Evolutionary conservation across 768 basidiomycete genomes (phyloP), one percentile per base, ranked within the genome.

Genomic region (Mycena sanguinolenta): DNA sequence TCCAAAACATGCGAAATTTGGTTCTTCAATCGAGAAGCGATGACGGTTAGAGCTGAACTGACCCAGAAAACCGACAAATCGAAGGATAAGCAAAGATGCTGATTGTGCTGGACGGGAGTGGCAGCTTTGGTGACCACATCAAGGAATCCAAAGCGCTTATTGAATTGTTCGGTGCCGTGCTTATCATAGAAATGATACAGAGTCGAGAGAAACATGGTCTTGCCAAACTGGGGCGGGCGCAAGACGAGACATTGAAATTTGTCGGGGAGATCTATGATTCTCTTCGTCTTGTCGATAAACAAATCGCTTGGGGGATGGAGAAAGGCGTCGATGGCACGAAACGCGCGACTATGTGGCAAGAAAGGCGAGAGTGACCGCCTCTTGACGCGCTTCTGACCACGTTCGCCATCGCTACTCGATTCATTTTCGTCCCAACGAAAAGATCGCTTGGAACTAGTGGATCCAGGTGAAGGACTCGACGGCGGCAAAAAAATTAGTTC

Each of bases 201-300:
- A 8, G 46, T 58, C 6, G 67, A 69, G 4, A 69, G 55, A 52
- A 69, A 50, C 34, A 46, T 28, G 3, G 55, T 69, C 19, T 69
- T 69, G 5, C 67, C 67, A 32, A 69, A 69, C 19, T 44, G 60
- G 2, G 67, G 67, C 1, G 67, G 67, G n/a, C 67, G 67, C 12
- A 69, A 21, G 9, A 69, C 54, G 4, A 69, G 19, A 44, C 23
- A 39, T 16, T 34, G 61, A 21, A 63, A 63, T 17, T 6, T 38
- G 17, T 36, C 34, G 9, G 67, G 61, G 8, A 69, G 27, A 32
- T 49, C 5, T 10, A 52, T 32, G 36, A 62, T 50, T 19, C 28
- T 50, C 6, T 32, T 34, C 9, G 67, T 63, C 55, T 69, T 69
- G 44, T 69, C 49, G 49, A 50, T 25, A 50, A 25, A 27, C 23